A percentile compares a stretch with the other conserved stretches of the same genome.
These are phyloP conservation scores for Pezizomycotina sp. DNA, from an alignment of 2,329 filamentous ascomycete species.

Conservation along the genomic window DNA sequence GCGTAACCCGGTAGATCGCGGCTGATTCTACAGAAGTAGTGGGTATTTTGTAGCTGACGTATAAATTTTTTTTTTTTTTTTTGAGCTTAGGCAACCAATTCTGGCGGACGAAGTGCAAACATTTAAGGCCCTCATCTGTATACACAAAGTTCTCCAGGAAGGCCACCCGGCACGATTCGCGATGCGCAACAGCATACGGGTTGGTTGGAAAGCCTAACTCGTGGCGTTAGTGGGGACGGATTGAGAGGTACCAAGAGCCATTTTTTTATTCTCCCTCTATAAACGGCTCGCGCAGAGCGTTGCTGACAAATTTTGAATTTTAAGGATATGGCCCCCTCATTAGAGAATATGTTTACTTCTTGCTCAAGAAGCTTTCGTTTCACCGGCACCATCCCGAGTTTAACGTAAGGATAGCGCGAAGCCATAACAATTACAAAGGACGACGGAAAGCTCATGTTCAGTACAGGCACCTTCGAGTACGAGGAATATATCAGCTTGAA, in stretches of 20 bases:
- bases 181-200: constrained; percentile 76
- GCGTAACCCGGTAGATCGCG: constrained; percentile 1
- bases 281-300: constrained; percentile 1
- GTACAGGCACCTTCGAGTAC: constrained; percentile 70
- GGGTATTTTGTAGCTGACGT: constrained; percentile 12
- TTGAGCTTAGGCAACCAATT: constrained; percentile 63
- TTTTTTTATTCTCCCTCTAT: constrained; percentile 3
- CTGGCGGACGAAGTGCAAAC: constrained; percentile 96
- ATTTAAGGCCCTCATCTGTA: constrained; percentile 92
- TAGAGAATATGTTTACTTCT: constrained; percentile 88
- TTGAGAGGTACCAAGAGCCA: constrained; percentile 44
- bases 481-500: constrained; percentile 97
- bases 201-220: constrained; percentile 85
- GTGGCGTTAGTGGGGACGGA: constrained; percentile 67
- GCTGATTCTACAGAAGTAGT: constrained; percentile 4
- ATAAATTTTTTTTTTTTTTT: too few relatives aligned
- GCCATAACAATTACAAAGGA: neutral
- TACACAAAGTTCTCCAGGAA: constrained; percentile 95
- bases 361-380: constrained; percentile 88
- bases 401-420: constrained; percentile 45
- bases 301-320: constrained; percentile 3
- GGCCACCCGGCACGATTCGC: constrained; percentile 70
- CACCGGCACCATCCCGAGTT: constrained; percentile 95
- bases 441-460: constrained; percentile 4
- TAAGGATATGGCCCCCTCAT: constrained; percentile 74